Conservation (phyloP, 345 rosid species). For the Moricandia arvensis region DNA sequence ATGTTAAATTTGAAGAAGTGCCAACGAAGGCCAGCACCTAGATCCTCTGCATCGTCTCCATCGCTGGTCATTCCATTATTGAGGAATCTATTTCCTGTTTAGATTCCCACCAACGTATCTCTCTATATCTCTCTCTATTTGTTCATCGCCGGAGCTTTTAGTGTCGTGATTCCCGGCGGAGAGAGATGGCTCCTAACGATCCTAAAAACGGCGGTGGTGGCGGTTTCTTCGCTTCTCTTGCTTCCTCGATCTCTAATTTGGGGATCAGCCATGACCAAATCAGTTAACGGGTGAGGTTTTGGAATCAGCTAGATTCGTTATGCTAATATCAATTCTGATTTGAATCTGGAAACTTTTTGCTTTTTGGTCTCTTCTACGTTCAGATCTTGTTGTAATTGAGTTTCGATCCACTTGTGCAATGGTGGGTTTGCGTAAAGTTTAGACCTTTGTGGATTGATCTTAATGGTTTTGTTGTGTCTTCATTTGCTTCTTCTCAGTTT, state of each 20-base stretch:
- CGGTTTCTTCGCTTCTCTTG: constrained; percentile 82
- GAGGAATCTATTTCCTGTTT: constrained; percentile 18
- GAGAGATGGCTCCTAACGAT: constrained; percentile 76
- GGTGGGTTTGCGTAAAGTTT: constrained; percentile 6
- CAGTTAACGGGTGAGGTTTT: constrained; percentile 77
- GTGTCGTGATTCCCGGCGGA: background rate
- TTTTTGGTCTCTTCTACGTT: background rate
- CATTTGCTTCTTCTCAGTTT: constrained; percentile 45
- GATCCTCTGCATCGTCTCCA: constrained; percentile 38
- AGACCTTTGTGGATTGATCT: constrained; percentile 1
- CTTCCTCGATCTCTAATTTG: constrained; percentile 67
- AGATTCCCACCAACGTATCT: background rate
- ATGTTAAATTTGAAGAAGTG: constrained; percentile 37
- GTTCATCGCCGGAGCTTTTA: constrained; percentile 10
- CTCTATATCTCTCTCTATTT: background rate
- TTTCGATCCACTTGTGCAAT: background rate
- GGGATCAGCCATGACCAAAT: constrained; percentile 79
- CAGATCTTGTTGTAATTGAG: background rate
- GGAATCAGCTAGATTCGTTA: constrained; percentile 28
- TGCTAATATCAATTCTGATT: background rate
- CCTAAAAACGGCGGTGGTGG: constrained; percentile 45
- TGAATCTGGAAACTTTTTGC: background rate
- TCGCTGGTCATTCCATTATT: constrained; percentile 39
- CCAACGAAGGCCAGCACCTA: constrained; percentile 39
- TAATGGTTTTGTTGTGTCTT: background rate